phyloP scores from a whole-genome alignment of 169 alveolate species.

The Eimeria brunetti region DNA sequence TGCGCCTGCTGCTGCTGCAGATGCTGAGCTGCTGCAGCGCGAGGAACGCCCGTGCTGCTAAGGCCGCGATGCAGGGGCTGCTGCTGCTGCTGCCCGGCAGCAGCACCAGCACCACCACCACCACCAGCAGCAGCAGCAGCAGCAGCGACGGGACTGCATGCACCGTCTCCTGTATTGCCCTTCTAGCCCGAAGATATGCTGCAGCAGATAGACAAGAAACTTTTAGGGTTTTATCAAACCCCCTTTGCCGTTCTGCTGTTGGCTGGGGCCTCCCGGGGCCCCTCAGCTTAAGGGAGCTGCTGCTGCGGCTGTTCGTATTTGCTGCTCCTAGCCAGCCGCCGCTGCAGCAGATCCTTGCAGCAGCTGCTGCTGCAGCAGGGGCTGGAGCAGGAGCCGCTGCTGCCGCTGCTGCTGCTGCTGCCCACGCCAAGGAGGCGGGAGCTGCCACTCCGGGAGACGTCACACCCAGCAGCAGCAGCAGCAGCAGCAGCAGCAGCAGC shows the following conservation, averaged over 20 bases:
- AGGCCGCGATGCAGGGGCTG: constrained; percentile 74
- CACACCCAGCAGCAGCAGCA: not conserved
- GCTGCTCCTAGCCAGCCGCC: constrained; percentile 10
- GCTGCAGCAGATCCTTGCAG: not conserved
- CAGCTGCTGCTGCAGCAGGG: constrained; percentile 38
- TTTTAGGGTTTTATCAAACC: not conserved
- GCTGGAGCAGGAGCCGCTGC: not conserved
- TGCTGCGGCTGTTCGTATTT: constrained; percentile 27
- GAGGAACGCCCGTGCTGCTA: constrained; percentile 43
- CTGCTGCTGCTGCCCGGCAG: constrained; percentile 54
- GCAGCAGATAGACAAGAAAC: constrained; percentile 27
- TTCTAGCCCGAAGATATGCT: not conserved
- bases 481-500: constrained; percentile 3
- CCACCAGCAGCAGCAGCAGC: constrained; percentile 40
- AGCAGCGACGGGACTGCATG: constrained; percentile 10
- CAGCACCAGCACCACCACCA: constrained; percentile 35
- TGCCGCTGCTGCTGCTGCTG: constrained; percentile 1
- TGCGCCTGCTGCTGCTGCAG: constrained; percentile 70
- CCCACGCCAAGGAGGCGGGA: not conserved
- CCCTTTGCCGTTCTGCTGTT: constrained; percentile 22
- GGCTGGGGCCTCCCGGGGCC: not conserved
- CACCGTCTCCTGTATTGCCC: not conserved
- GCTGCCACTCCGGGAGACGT: constrained; percentile 1
- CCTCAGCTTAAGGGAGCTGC: constrained; percentile 7
- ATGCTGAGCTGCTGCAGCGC: constrained; percentile 54